These are phyloP conservation scores for Pseudoneurospora amorphoporcata DNA, from an alignment of 495 filamentous ascomycete species.

Conservation along the genomic window DNA sequence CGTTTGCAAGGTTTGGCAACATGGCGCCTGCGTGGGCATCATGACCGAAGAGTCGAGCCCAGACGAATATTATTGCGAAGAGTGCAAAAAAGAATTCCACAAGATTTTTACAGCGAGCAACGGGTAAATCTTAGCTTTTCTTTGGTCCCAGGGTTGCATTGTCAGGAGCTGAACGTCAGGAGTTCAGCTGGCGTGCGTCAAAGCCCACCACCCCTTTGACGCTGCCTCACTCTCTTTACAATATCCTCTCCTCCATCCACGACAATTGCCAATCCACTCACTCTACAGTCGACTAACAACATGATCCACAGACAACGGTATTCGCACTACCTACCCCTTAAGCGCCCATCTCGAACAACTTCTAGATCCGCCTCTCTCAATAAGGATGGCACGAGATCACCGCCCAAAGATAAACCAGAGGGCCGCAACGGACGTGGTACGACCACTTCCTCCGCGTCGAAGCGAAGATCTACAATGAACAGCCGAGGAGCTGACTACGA, in stretches of 20 bases:
- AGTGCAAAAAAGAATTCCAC: conserved; percentile 86
- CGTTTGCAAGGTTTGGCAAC: conserved; percentile 95
- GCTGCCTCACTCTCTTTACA: background rate
- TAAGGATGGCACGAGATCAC: conserved; percentile 44
- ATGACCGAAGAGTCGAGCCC: conserved; percentile 85
- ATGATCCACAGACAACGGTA: conserved; percentile 40
- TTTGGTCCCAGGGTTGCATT: background rate
- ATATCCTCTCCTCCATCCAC: background rate
- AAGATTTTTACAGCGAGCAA: conserved; percentile 65
- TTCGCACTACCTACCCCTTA: conserved; percentile 46
- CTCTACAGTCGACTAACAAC: conserved; percentile 20
- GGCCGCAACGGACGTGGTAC: conserved; percentile 35
- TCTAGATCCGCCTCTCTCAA: conserved; percentile 47
- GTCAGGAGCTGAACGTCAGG: conserved; percentile 12
- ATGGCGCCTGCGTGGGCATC: conserved; percentile 95
- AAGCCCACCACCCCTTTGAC: conserved; percentile 13
- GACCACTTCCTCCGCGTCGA: conserved; percentile 44
- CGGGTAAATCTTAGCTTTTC: conserved; percentile 55
- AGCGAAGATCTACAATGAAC: conserved; percentile 94
- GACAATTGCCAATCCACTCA: background rate
- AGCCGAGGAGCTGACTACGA: conserved; percentile 93
- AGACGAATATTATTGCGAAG: conserved; percentile 96
- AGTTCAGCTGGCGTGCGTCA: conserved; percentile 15
- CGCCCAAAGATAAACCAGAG: conserved; percentile 35
- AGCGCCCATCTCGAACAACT: conserved; percentile 32